phyloP scores from a whole-genome alignment of 208 protist species.

The Trypanosomatidae sp. region DNA sequence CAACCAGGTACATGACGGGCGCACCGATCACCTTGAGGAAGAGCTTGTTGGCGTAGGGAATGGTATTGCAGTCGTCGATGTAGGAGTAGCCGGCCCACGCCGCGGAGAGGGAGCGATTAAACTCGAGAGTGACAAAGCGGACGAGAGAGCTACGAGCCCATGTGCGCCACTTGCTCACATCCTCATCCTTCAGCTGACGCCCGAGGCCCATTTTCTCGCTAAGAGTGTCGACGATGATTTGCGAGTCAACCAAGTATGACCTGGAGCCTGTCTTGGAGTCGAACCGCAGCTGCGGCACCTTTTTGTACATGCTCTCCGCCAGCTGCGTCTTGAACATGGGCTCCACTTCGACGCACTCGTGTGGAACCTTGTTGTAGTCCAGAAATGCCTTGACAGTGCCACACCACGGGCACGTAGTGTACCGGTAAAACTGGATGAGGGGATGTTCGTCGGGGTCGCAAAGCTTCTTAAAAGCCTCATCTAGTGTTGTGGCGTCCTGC shows the following conservation, averaged over 20 bases:
- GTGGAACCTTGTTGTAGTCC: constrained; percentile 72
- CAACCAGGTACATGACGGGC: constrained; percentile 90
- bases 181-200: constrained; percentile 62
- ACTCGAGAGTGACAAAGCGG: constrained; percentile 82
- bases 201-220: constrained; percentile 54
- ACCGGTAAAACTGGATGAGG: constrained; percentile 70
- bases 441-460: constrained; percentile 39
- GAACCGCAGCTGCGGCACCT: constrained; percentile 90
- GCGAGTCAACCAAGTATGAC: constrained; percentile 79
- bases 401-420: constrained; percentile 92
- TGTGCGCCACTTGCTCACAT: constrained; percentile 72
- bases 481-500: constrained; percentile 59
- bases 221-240: constrained; percentile 80
- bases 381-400: constrained; percentile 88
- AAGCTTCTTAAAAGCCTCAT: constrained; percentile 51
- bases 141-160: constrained; percentile 86
- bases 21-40: constrained; percentile 90
- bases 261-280: constrained; percentile 40
- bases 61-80: constrained; percentile 88
- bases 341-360: constrained; percentile 88
- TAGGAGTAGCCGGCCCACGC: constrained; percentile 87
- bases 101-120: constrained; percentile 72
- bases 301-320: constrained; percentile 75
- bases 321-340: constrained; percentile 91
- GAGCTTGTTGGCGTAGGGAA: constrained; percentile 85